These are phyloP conservation scores for Quercus agrifolia DNA, from an alignment of 306 rosid species.

Conservation along the genomic window DNA sequence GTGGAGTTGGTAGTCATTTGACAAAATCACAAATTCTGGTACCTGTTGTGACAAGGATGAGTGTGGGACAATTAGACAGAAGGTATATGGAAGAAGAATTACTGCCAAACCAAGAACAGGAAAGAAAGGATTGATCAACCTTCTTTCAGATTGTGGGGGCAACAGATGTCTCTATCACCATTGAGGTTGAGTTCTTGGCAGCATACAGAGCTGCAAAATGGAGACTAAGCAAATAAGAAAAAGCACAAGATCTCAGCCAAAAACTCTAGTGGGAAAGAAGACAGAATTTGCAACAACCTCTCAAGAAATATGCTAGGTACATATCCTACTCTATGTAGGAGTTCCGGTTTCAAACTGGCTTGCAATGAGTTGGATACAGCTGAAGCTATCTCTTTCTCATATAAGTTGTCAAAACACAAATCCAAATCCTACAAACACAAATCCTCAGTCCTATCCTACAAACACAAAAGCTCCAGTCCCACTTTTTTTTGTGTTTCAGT, in stretches of 20 bases:
- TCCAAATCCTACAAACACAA: no score
- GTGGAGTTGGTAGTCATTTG: slow-evolving; percentile 22
- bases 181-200: slow-evolving; percentile 41
- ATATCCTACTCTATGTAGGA: slow-evolving; percentile 24
- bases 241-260: slow-evolving; percentile 42
- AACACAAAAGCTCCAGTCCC: no score
- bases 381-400: no score
- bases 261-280: slow-evolving; percentile 40
- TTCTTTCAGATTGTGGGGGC: slow-evolving; percentile 40
- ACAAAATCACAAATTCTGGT: slow-evolving; percentile 33
- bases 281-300: slow-evolving; percentile 25
- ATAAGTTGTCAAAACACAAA: no score
- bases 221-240: slow-evolving; percentile 62
- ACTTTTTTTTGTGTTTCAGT: no score
- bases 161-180: slow-evolving; percentile 49
- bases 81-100: slow-evolving; percentile 20
- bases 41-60: slow-evolving; percentile 30
- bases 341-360: not conserved
- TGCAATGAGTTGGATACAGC: no score
- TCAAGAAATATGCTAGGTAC: slow-evolving; percentile 19
- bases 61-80: slow-evolving; percentile 25
- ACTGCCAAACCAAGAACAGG: slow-evolving; percentile 28
- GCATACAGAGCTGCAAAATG: slow-evolving; percentile 56
- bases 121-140: slow-evolving; percentile 52
- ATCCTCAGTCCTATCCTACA: no score